Percentiles rank a stretch among this genome's conserved stretches.
Conservation (phyloP, 768 basidiomycete genomes). For the Collybia mongolica region DNA sequence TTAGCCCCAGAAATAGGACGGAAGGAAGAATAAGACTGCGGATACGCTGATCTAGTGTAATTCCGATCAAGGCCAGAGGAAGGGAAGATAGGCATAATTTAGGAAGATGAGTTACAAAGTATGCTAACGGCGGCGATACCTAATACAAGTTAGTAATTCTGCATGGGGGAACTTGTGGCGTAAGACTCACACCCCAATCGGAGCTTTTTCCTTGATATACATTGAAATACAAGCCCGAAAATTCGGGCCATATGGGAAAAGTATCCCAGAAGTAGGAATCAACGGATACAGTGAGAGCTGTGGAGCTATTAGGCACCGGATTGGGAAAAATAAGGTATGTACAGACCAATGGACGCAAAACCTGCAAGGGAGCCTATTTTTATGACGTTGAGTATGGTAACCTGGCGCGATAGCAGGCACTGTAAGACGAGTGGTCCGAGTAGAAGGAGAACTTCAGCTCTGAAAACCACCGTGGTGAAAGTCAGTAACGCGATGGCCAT, state of each 20-base stretch:
- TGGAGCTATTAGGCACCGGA: not conserved
- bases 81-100: constrained; percentile 70
- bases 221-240: constrained; percentile 79
- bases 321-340: not conserved
- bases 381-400: constrained; percentile 42
- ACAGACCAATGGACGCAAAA: constrained; percentile 51
- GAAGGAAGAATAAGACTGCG: constrained; percentile 52
- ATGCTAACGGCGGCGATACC: constrained; percentile 70
- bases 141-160: constrained; percentile 22
- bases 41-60: constrained; percentile 44
- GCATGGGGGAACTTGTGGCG: not conserved
- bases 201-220: constrained; percentile 81
- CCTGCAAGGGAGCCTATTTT: constrained; percentile 50
- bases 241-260: constrained; percentile 84
- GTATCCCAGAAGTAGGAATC: constrained; percentile 88
- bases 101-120: constrained; percentile 68
- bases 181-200: constrained; percentile 84
- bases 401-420: constrained; percentile 38
- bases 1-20: constrained; percentile 50
- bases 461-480: constrained; percentile 67
- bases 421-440: constrained; percentile 63
- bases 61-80: constrained; percentile 60
- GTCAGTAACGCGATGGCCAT: constrained; percentile 60
- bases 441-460: constrained; percentile 76
- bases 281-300: constrained; percentile 60